A percentile compares a stretch with the other conserved stretches of the same genome.
Evolutionary conservation across 2,329 filamentous ascomycete species (phyloP).

Genomic region (Pseudohalonectria lignicola): DNA sequence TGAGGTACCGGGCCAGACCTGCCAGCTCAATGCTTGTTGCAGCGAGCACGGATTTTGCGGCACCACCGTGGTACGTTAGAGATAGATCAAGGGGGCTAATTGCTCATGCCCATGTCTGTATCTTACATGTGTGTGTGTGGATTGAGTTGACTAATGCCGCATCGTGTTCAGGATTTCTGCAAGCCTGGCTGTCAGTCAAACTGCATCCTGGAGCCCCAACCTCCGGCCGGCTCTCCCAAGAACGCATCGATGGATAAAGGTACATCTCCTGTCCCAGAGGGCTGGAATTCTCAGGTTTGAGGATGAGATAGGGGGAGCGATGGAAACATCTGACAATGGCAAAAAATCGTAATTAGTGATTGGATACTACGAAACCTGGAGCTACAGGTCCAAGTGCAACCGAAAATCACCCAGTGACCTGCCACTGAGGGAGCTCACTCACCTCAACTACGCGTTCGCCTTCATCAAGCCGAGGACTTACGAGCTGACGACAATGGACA

Average conservation of each 20-base stretch:
- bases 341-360: background rate
- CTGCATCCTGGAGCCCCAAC: background rate
- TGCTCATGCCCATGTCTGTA: too few species aligned
- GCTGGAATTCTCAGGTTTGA: background rate
- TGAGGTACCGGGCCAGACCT: slow-evolving; percentile 10
- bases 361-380: slow-evolving; percentile 1
- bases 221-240: background rate
- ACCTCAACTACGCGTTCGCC: slow-evolving; percentile 14
- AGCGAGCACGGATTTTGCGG: slow-evolving; percentile 21
- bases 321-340: background rate
- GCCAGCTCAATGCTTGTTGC: slow-evolving; percentile 26
- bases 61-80: slow-evolving; percentile 6
- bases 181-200: background rate
- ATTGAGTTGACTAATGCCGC: background rate
- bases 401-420: background rate
- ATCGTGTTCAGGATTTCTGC: background rate
- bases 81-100: too few species aligned
- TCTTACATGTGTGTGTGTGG: background rate
- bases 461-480: slow-evolving; percentile 12
- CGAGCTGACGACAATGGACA: slow-evolving; percentile 14
- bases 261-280: background rate
- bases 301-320: background rate
- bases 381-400: background rate
- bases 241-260: background rate
- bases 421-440: background rate